A percentile compares a stretch with the other conserved stretches of the same genome.
Conservation (phyloP, 495 filamentous ascomycete species). For the Friedmanniomyces endolithicus region DNA sequence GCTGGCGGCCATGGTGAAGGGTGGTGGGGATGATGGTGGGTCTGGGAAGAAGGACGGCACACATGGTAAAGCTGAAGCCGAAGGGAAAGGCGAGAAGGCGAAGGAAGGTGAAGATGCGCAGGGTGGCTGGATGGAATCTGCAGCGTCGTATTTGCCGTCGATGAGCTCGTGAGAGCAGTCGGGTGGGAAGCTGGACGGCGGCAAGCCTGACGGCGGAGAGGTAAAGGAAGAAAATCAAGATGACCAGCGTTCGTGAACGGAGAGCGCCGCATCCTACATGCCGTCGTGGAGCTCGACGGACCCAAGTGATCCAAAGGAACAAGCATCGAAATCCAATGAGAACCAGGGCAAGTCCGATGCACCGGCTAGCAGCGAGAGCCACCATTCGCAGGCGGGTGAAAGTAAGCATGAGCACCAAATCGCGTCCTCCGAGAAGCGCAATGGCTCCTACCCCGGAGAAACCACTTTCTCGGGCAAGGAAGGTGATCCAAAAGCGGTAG, state of each 20-base stretch:
- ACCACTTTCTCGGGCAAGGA: background rate
- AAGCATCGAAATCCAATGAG: background rate
- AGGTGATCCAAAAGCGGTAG: background rate
- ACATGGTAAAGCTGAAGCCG: background rate
- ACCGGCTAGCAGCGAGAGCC: background rate
- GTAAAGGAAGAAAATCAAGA: background rate
- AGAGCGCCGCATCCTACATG: conserved; percentile 1
- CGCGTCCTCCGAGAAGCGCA: background rate
- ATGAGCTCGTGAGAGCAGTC: background rate
- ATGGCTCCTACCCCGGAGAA: background rate
- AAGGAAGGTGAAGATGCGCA: background rate
- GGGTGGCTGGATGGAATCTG: conserved; percentile 1
- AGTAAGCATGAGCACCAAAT: background rate
- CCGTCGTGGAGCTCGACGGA: conserved; percentile 5
- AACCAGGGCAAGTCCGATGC: background rate
- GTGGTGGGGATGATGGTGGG: background rate
- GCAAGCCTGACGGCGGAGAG: background rate
- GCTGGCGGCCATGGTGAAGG: conserved; percentile 8
- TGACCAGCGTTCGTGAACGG: background rate
- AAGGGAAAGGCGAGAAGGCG: too few relatives aligned
- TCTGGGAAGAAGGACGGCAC: background rate
- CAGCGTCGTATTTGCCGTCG: conserved; percentile 4
- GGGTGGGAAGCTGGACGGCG: background rate
- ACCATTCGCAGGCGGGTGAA: background rate
- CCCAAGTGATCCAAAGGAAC: background rate